Base-by-base conservation (phyloP, 495 filamentous ascomycete genomes). In the Talaromyces nanjingensis region DNA sequence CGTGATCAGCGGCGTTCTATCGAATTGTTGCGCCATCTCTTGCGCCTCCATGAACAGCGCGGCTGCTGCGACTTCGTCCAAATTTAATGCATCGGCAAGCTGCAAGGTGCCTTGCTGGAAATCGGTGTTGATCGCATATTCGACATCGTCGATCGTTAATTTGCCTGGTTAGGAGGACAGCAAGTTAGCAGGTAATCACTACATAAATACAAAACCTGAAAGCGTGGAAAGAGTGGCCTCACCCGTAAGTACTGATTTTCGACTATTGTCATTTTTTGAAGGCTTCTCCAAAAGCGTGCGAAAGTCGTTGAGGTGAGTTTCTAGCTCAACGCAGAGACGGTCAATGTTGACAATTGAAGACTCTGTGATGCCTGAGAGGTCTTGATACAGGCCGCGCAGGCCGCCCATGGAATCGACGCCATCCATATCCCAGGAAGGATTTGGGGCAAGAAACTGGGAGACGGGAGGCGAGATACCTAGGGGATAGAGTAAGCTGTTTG, bases 1-100 rank as follows among this genome's bases (percentile, higher is more conserved):
- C 60, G 86, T 85, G 65, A 89, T 85, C 47, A 89, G 76, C 66
- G 86, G 79, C 24, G 91, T 76, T 31, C 91, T 83, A 63, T 90
- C 90, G 27, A 91, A 78, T 16, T 79, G 67, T 55, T 85, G 79
- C 9, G 85, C 77, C 65, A 90, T 85, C 56, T 84, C 79, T 69
- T 89, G 83, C 6, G 89, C 84, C 45, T 82, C 81, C 18, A 96
- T 72, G 63, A 93, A 84, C 25, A 96, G 76, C 55, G 80, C 73
- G 6, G 92, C 90, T 22, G 96, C 88, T 70, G 92, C 79, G 57
- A 96, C 67, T 73, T 99, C 94, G 74, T 99, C 93, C 29, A 99
- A 80, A 67, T 96, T 84, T 60, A 97, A 80, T 25, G 87, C 87
- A 76, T 98, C 93, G 59, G 93, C 91, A 42, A 98, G 75, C 70